phyloP scores from a whole-genome alignment of 2,329 filamentous ascomycete genomes.

The Gnomoniopsis smithogilvyi region DNA sequence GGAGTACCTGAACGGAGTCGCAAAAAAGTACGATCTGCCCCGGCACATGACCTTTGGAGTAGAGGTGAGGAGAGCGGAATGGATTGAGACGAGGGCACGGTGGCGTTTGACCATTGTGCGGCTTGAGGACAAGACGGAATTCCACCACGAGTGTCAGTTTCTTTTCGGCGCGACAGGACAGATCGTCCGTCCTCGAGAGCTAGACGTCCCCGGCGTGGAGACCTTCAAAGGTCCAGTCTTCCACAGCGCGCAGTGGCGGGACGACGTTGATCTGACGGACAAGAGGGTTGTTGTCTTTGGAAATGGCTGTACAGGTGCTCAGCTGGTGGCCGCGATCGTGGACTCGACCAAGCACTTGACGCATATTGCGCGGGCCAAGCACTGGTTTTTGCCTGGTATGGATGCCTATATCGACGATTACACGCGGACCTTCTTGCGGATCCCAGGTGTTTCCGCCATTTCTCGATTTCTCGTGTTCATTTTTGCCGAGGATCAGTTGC shows the following conservation, averaged over 20 bases:
- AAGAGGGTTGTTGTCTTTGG: conserved; percentile 33
- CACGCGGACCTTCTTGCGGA: conserved; percentile 28
- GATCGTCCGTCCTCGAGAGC: conserved; percentile 30
- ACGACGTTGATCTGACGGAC: conserved; percentile 21
- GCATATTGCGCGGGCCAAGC: conserved; percentile 40
- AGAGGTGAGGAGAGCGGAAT: conserved; percentile 35
- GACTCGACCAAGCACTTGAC: conserved; percentile 31
- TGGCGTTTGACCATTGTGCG: conserved; percentile 33
- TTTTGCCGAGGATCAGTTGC: conserved; percentile 29
- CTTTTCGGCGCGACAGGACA: conserved; percentile 34
- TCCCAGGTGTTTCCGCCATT: conserved; percentile 44
- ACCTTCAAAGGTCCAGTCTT: conserved; percentile 28
- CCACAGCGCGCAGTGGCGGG: conserved; percentile 31
- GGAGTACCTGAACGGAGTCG: conserved; percentile 52
- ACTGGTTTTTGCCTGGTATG: conserved; percentile 48
- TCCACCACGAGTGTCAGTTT: conserved; percentile 36
- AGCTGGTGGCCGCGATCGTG: conserved; percentile 33
- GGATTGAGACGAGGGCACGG: conserved; percentile 31
- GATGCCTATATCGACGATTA: conserved; percentile 58
- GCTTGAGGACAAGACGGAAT: conserved; percentile 21
- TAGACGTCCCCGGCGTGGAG: conserved; percentile 28
- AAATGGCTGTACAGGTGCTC: conserved; percentile 33
- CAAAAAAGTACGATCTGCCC: conserved; percentile 40
- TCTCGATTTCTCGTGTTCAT: conserved; percentile 40
- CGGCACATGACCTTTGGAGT: conserved; percentile 36